Percentiles rank a stretch among this genome's conserved stretches.
phyloP scores from a whole-genome alignment of 768 basidiomycete species.

The Multifurca ochricompacta region DNA sequence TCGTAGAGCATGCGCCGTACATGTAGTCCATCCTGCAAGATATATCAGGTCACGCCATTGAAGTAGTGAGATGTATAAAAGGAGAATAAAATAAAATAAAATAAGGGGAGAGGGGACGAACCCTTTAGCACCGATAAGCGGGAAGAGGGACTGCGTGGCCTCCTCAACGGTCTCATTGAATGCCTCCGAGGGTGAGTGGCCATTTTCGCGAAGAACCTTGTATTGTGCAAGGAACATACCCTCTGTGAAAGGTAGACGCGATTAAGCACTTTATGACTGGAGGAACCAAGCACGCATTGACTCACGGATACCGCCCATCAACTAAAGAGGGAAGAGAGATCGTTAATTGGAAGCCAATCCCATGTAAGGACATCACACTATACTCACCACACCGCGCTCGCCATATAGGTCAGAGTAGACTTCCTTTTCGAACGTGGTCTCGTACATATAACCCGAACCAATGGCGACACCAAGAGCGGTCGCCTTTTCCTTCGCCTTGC shows the following conservation, averaged over 20 bases:
- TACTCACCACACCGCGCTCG: conserved; percentile 96
- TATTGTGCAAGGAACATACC: conserved; percentile 99
- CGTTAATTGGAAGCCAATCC: background rate
- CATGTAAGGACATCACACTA: background rate
- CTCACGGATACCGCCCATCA: conserved; percentile 95
- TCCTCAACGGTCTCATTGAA: conserved; percentile 99
- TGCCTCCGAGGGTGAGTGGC: conserved; percentile 94
- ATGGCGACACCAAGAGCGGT: conserved; percentile 89
- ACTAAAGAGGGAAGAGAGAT: conserved; percentile 35
- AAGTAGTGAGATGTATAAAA: background rate
- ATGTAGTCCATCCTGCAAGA: conserved; percentile 89
- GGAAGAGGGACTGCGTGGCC: conserved; percentile 98
- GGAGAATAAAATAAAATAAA: too few species aligned
- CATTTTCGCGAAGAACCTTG: conserved; percentile 93
- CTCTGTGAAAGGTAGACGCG: conserved; percentile 42
- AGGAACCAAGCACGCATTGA: conserved; percentile 14
- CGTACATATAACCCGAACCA: conserved; percentile 97
- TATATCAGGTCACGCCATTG: too few species aligned
- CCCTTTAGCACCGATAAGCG: conserved; percentile 93
- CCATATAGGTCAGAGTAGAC: conserved; percentile 99
- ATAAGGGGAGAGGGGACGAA: conserved; percentile 37
- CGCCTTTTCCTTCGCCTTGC: conserved; percentile 96
- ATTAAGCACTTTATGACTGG: conserved; percentile 5
- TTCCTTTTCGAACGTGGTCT: conserved; percentile 99
- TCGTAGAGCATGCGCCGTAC: conserved; percentile 98